phyloP scores from a whole-genome alignment of 2,329 filamentous ascomycete genomes.

The Colletotrichum higginsianum region DNA sequence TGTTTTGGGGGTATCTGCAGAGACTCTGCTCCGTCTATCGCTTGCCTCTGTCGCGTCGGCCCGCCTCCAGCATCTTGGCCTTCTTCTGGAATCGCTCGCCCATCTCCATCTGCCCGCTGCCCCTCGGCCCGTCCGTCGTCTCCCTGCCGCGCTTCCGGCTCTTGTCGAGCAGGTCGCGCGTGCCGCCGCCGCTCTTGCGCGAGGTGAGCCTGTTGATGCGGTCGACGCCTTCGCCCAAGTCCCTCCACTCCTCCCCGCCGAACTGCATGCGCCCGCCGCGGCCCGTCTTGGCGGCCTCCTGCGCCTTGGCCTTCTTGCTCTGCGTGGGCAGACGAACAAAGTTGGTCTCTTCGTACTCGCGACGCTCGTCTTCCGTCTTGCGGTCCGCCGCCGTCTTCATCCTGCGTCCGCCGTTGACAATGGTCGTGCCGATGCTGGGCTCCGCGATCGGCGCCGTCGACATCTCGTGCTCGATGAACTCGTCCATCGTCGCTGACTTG shows the following conservation, averaged over 20 bases:
- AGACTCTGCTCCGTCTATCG: constrained; percentile 47
- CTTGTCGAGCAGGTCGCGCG: constrained; percentile 80
- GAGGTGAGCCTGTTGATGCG: constrained; percentile 87
- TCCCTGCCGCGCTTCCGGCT: constrained; percentile 86
- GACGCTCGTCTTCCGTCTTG: constrained; percentile 82
- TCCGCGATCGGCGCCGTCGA: constrained; percentile 85
- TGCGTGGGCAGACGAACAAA: constrained; percentile 88
- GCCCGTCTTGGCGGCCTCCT: constrained; percentile 69
- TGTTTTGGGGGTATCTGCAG: constrained; percentile 23
- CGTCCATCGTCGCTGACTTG: constrained; percentile 89
- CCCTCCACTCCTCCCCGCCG: constrained; percentile 94
- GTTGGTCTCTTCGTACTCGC: constrained; percentile 92
- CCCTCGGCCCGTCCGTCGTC: constrained; percentile 77
- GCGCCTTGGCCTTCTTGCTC: constrained; percentile 87
- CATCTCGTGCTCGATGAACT: constrained; percentile 90
- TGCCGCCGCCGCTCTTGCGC: constrained; percentile 71
- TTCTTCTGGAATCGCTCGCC: constrained; percentile 83
- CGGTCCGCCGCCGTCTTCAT: constrained; percentile 84
- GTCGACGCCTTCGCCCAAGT: constrained; percentile 87
- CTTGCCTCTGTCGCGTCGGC: constrained; percentile 62
- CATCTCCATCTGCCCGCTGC: constrained; percentile 73
- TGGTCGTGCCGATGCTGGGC: constrained; percentile 93
- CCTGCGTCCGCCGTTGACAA: constrained; percentile 82
- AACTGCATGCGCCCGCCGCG: constrained; percentile 74
- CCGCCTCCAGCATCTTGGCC: constrained; percentile 69